These are phyloP conservation scores for Eucalyptus cladocalyx DNA, from an alignment of 345 rosid genomes.

Conservation along the genomic window DNA sequence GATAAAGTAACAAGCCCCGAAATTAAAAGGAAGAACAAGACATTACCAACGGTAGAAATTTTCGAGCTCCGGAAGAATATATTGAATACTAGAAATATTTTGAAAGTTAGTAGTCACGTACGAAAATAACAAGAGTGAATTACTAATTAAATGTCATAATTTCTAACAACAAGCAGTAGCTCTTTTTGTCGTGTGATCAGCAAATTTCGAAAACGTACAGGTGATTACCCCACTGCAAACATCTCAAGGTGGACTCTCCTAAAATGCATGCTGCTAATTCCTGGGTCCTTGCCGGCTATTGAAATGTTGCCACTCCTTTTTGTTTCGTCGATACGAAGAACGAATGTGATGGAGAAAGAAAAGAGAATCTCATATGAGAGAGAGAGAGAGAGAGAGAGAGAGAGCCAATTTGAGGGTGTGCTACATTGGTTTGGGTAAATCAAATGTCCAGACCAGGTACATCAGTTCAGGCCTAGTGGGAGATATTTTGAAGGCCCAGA, in stretches of 20 bases:
- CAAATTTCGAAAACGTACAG: not conserved
- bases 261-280: not conserved
- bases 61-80: not conserved
- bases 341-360: not conserved
- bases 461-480: not conserved
- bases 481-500: not conserved
- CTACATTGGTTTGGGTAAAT: not conserved
- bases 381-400: not conserved
- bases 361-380: not conserved
- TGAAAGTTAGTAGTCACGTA: not conserved
- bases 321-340: not conserved
- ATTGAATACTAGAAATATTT: not conserved
- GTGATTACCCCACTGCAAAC: not conserved
- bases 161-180: not conserved
- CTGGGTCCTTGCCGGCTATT: not conserved
- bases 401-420: not conserved
- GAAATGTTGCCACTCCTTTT: not conserved
- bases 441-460: not conserved
- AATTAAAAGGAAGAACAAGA: not conserved
- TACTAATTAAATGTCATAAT: not conserved
- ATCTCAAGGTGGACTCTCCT: not conserved
- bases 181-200: not conserved
- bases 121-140: not conserved
- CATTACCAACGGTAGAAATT: not conserved
- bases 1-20: not conserved